Evolutionary conservation across 345 rosid species (phyloP).

Genomic region (Heritiera fomes): DNA sequence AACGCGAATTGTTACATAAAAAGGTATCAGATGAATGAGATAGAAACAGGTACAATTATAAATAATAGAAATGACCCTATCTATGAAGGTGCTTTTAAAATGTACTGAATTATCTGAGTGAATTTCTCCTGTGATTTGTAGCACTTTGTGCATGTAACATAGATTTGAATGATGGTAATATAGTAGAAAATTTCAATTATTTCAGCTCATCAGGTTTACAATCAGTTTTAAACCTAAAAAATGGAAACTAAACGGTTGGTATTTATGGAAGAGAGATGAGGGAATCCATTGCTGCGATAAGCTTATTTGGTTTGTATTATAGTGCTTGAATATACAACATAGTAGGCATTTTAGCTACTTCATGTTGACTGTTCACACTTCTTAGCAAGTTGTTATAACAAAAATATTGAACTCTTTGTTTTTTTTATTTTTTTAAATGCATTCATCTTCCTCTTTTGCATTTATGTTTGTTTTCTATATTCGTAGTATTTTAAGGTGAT

Average conservation of each 20-base stretch:
- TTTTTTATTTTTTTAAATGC: not conserved
- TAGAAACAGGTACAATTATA: not conserved
- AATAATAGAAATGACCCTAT: not conserved
- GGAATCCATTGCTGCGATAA: not conserved
- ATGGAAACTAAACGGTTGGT: not conserved
- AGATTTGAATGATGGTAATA: not conserved
- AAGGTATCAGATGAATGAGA: not conserved
- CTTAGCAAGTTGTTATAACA: not conserved
- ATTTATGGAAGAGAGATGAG: not conserved
- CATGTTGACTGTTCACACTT: not conserved
- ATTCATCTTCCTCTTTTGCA: not conserved
- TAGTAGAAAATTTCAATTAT: not conserved
- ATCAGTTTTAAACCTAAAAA: not conserved
- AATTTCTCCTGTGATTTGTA: not conserved
- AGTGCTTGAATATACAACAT: slow-evolving; percentile 1
- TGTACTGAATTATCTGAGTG: not conserved
- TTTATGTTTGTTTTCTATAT: not conserved
- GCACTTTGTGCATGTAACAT: not conserved
- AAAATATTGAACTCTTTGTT: not conserved
- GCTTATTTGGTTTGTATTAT: not conserved
- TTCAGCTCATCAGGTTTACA: not conserved
- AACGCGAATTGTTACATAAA: not conserved
- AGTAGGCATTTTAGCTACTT: slow-evolving; percentile 3
- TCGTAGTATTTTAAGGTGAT: not conserved
- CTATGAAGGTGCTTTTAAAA: not conserved